Percentiles rank a stretch among this genome's conserved stretches.
Evolutionary conservation across 441 rosid species (phyloP).

Genomic region (Populus hybrid): DNA sequence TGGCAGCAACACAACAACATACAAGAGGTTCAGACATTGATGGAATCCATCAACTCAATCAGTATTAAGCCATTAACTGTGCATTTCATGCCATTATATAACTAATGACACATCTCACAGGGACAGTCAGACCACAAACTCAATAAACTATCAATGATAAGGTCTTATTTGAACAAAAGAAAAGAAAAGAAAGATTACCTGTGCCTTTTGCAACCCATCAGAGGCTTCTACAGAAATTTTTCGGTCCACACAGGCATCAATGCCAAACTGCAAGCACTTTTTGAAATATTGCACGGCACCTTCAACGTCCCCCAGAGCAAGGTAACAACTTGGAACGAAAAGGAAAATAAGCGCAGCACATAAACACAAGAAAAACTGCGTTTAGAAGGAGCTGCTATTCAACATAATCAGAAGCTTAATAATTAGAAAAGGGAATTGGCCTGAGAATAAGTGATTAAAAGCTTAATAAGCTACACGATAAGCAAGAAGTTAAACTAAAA

Average conservation of each 20-base stretch:
- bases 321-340: slow-evolving; percentile 58
- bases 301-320: slow-evolving; percentile 91
- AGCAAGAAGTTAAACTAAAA: background rate
- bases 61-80: background rate
- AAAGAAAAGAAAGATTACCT: slow-evolving; percentile 41
- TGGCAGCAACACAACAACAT: background rate
- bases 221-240: slow-evolving; percentile 86
- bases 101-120: background rate
- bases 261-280: slow-evolving; percentile 77
- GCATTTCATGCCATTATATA: background rate
- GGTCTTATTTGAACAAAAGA: background rate
- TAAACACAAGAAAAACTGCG: background rate
- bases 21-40: background rate
- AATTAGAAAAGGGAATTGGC: background rate
- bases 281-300: slow-evolving; percentile 67
- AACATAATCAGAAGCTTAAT: background rate
- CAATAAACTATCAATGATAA: background rate
- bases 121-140: background rate
- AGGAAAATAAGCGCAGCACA: background rate
- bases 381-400: background rate
- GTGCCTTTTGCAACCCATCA: slow-evolving; percentile 87
- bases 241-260: slow-evolving; percentile 68
- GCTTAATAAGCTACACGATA: background rate
- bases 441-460: background rate
- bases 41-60: background rate